Conservation (phyloP, 2,329 filamentous ascomycete species). For the Coniochaeta sp. region DNA sequence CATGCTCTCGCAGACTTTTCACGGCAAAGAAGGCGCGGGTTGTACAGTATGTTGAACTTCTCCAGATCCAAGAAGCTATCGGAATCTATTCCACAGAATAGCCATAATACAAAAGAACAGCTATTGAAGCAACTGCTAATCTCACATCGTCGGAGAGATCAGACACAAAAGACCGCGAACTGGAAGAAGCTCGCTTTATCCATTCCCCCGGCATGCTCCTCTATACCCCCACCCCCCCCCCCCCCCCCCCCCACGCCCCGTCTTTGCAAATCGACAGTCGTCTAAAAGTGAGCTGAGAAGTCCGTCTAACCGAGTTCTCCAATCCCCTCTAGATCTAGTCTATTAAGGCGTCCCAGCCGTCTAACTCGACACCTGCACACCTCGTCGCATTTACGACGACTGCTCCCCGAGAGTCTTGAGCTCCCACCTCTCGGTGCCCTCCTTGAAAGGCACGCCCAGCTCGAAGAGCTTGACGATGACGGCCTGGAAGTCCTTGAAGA, state of each 20-base stretch:
- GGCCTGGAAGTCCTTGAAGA: constrained; percentile 88
- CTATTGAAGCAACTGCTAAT: background rate
- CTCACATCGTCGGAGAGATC: background rate
- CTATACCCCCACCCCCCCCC: too few relatives aligned
- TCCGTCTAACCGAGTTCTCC: background rate
- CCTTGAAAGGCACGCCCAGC: constrained; percentile 83
- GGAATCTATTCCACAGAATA: background rate
- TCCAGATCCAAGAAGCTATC: background rate
- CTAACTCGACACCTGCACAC: background rate
- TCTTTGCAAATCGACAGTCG: background rate
- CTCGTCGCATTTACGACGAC: background rate
- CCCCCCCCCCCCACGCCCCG: too few relatives aligned
- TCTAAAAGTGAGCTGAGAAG: background rate
- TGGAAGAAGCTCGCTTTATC: background rate
- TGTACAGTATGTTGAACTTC: background rate
- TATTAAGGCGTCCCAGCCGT: background rate
- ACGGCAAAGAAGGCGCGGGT: background rate
- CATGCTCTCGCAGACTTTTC: background rate
- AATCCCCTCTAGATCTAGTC: background rate
- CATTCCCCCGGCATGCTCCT: background rate
- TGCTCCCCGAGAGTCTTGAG: constrained; percentile 51
- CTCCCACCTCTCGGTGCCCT: constrained; percentile 51
- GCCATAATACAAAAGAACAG: background rate
- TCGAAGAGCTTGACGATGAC: constrained; percentile 82
- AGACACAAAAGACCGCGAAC: background rate